phyloP scores from a whole-genome alignment of 1,284 basidiomycete species.

The Ganoderma leucocontextum region DNA sequence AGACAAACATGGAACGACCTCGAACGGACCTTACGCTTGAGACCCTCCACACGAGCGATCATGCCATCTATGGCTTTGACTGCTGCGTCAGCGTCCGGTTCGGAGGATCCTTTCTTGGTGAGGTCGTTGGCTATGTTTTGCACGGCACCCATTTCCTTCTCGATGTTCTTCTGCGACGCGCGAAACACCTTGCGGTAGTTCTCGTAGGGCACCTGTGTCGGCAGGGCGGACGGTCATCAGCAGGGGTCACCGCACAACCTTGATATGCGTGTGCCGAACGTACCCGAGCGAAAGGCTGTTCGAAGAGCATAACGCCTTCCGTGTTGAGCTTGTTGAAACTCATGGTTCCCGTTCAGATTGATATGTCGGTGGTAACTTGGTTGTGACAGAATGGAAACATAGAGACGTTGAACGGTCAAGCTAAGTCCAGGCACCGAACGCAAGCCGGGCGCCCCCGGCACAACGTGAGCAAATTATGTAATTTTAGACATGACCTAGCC shows the following conservation, averaged over 20 bases:
- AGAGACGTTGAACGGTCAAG: not conserved
- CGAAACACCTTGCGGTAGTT: conserved; percentile 87
- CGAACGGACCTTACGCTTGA: conserved; percentile 80
- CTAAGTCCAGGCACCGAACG: not conserved
- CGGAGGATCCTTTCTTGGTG: conserved; percentile 49
- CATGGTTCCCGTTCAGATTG: conserved; percentile 41
- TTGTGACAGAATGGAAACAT: not conserved
- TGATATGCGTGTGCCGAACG: conserved; percentile 1
- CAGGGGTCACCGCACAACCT: conserved; percentile 7
- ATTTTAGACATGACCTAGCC: not conserved
- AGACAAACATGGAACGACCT: not conserved
- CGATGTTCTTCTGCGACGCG: conserved; percentile 79
- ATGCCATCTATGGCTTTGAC: conserved; percentile 74
- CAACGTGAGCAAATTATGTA: not conserved
- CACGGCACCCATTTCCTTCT: conserved; percentile 75
- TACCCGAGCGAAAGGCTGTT: conserved; percentile 86
- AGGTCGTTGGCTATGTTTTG: conserved; percentile 66
- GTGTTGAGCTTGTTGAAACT: conserved; percentile 62
- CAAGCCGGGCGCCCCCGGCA: not conserved
- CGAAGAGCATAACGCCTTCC: conserved; percentile 86
- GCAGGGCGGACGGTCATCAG: conserved; percentile 6
- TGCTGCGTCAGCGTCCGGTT: conserved; percentile 57
- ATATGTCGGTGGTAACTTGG: not conserved
- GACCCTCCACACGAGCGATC: conserved; percentile 75
- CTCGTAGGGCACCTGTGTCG: conserved; percentile 82